These are phyloP conservation scores for Hyaloscypha bicolor DNA, from an alignment of 495 filamentous ascomycete species.

Conservation along the genomic window DNA sequence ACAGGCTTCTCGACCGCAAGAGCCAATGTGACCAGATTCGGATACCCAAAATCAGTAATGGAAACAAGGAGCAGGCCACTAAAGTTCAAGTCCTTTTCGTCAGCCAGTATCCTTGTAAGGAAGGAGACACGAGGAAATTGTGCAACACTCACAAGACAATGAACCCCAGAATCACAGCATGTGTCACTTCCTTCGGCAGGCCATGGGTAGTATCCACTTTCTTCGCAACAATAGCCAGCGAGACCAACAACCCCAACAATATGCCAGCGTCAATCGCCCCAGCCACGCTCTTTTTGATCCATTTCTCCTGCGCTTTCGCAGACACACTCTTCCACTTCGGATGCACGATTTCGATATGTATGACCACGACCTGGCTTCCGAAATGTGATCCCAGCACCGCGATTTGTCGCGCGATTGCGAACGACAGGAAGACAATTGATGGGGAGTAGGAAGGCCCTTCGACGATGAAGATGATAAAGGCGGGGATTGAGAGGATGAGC, in stretches of 20 bases:
- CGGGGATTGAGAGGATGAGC: conserved; percentile 20
- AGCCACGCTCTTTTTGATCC: conserved; percentile 17
- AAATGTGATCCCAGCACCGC: conserved; percentile 18
- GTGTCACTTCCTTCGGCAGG: not conserved
- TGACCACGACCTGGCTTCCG: conserved; percentile 17
- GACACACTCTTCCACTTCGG: conserved; percentile 15
- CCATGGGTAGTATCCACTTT: not conserved
- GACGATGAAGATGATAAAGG: conserved; percentile 25
- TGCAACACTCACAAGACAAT: conserved; percentile 22
- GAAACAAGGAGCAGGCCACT: conserved; percentile 25
- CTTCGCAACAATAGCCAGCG: conserved; percentile 9
- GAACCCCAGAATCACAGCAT: conserved; percentile 24
- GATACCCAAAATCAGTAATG: conserved; percentile 19
- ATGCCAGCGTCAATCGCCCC: conserved; percentile 14
- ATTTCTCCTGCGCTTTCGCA: conserved; percentile 21
- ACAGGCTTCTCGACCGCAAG: conserved; percentile 18
- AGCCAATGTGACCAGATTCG: conserved; percentile 11
- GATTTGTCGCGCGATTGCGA: conserved; percentile 22
- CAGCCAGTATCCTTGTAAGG: not conserved
- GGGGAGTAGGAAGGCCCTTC: conserved; percentile 6
- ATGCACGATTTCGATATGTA: conserved; percentile 27
- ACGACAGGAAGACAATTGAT: conserved; percentile 22
- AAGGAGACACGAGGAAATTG: not conserved
- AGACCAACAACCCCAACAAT: conserved; percentile 21
- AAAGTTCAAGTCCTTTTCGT: not conserved